phyloP scores from a whole-genome alignment of 208 protist species.

The Cochliopodium minus region DNA sequence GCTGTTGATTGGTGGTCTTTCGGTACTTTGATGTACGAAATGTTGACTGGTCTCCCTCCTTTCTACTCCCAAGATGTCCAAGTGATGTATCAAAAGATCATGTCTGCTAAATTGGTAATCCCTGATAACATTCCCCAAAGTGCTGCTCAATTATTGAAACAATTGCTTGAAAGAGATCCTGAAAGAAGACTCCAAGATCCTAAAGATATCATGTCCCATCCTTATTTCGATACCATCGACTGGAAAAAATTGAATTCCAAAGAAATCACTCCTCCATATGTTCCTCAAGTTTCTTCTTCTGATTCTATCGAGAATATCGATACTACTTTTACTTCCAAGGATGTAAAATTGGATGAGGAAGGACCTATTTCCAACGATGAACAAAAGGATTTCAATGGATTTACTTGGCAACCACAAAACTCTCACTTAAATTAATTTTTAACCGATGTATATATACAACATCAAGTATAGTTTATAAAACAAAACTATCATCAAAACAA shows the following conservation, averaged over 20 bases:
- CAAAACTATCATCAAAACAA: no score
- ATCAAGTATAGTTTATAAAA: no score
- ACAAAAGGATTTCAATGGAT: no score
- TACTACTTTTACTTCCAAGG: no score
- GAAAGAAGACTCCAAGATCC: slow-evolving; percentile 23
- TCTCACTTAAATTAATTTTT: no score
- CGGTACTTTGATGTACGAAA: slow-evolving; percentile 78
- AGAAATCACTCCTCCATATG: not conserved
- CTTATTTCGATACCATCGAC: slow-evolving; percentile 14
- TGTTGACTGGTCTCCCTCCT: slow-evolving; percentile 53
- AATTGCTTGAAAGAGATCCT: slow-evolving; percentile 64
- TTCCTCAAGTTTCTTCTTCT: not conserved
- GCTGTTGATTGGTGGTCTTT: slow-evolving; percentile 84
- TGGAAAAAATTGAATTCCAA: slow-evolving; percentile 13
- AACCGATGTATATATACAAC: no score
- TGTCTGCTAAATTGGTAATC: not conserved
- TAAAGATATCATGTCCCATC: slow-evolving; percentile 16
- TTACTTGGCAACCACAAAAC: no score
- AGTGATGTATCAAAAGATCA: slow-evolving; percentile 21
- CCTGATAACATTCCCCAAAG: slow-evolving; percentile 7
- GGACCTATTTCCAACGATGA: no score
- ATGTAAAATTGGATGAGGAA: no score
- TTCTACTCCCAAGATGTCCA: slow-evolving; percentile 22
- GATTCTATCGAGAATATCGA: no score
- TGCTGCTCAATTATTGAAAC: slow-evolving; percentile 34